Base-by-base conservation (phyloP, 2,329 filamentous ascomycete genomes). In the Pestalotiopsis sp. region DNA sequence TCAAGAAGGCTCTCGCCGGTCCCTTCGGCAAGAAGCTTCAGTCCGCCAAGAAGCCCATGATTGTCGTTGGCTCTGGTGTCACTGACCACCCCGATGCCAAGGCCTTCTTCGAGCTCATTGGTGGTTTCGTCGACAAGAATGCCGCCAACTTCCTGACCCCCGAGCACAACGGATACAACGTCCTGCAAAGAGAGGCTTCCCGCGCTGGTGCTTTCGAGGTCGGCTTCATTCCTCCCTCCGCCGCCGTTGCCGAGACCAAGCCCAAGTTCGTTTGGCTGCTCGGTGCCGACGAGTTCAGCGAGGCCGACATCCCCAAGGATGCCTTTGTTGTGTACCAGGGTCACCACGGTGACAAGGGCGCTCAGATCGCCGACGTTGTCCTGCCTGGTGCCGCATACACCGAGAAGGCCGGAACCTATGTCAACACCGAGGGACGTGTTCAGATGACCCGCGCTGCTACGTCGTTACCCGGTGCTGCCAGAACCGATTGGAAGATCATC, bases 401-500 rank as follows among this genome's bases (percentile, higher is more conserved):
- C 27, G 96, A 99, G 85, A 99, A 98, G 87, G 90, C 92, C 27
- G 95, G 91, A 70, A 99, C 96, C 59, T 99, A 97, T 78, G 90
- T 99, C 83, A 99, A 98, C 89, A 98, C 96, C 0, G 96, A 99
- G 83, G 96, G 96, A 68, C 93, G 96, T 76, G 94, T 96, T 25
- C 96, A 99, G 84, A 92, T 97, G 86, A 96, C 93, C 67, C 93
- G 96, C 73, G 92, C 94, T 62, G 96, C 96, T 38, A 97, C 94
- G 49, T 93, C 92, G 61, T 87, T 97, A 73, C 94, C 94, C 27
- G 96, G 96, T 70, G 96, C 94, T 66, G 90, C 95, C 68, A 90
- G 96, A 78, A 95, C 96, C 72, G 96, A 99, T 84, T 99, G 96
- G 96, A 99, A 98, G 90, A 98, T 99, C 77, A 91, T 99, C 75